Percentiles rank a stretch among this genome's conserved stretches.
Conservation (phyloP, 192 early-diverging fungal species). For the Coemansia sp. region DNA sequence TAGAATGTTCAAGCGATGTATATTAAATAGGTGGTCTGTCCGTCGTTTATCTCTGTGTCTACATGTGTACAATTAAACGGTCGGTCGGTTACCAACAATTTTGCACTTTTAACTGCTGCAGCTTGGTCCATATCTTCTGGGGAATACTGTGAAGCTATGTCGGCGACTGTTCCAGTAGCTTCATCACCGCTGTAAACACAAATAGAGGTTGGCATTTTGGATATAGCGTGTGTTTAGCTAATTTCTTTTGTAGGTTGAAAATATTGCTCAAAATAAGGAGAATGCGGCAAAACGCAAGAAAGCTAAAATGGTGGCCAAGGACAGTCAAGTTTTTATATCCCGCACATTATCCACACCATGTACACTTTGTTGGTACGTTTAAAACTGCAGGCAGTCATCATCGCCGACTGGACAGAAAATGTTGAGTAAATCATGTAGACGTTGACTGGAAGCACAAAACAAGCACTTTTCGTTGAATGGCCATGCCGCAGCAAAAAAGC, state of each 20-base stretch:
- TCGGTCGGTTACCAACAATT: not conserved
- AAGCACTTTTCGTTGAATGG: not conserved
- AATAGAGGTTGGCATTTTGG: not conserved
- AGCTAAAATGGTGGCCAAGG: not conserved
- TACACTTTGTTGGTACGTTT: not conserved
- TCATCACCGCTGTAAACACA: not conserved
- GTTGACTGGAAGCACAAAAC: not conserved
- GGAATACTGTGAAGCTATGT: not conserved
- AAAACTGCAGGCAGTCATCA: not conserved
- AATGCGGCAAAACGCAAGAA: not conserved
- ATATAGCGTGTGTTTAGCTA: not conserved
- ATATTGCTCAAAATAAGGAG: not conserved
- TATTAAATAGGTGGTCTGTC: no score
- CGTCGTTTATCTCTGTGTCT: no score
- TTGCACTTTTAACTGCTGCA: not conserved
- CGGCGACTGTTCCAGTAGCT: not conserved
- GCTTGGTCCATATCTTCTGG: not conserved
- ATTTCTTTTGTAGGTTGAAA: not conserved
- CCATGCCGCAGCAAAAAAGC: no score
- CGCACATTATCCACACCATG: not conserved
- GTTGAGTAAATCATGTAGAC: not conserved
- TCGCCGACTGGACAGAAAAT: not conserved
- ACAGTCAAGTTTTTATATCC: not conserved
- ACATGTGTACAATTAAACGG: not conserved
- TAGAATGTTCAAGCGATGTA: no score